Conservation (phyloP, 148 eudicot species). For the Persicaria tinctoria region DNA sequence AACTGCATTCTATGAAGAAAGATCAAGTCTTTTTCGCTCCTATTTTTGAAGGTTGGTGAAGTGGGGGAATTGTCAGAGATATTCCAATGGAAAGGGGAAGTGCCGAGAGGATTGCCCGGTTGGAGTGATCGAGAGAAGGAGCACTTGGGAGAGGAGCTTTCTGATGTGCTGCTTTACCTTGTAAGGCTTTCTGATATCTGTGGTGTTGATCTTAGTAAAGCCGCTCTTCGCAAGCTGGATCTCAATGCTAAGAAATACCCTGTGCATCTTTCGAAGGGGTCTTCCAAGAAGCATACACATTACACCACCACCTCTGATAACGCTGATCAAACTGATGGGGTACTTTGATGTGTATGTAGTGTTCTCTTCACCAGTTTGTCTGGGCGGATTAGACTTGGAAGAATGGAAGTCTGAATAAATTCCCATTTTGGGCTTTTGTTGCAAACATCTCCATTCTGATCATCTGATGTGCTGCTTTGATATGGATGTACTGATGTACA, state of each 20-base stretch:
- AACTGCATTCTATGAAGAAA: neutral
- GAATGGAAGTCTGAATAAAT: neutral
- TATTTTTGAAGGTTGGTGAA: conserved; percentile 49
- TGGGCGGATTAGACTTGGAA: neutral
- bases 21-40: neutral
- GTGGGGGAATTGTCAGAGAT: conserved; percentile 74
- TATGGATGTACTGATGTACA: neutral
- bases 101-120: conserved; percentile 55
- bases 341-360: neutral
- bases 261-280: conserved; percentile 36
- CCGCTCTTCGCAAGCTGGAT: conserved; percentile 54
- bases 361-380: neutral
- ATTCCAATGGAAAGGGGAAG: conserved; percentile 82
- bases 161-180: conserved; percentile 65
- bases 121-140: conserved; percentile 54
- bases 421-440: neutral
- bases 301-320: conserved; percentile 12
- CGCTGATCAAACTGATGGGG: conserved; percentile 12
- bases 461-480: neutral
- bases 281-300: conserved; percentile 36
- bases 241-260: conserved; percentile 67
- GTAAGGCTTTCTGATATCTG: conserved; percentile 64
- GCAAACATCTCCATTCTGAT: neutral
- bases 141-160: conserved; percentile 69
- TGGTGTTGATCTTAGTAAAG: conserved; percentile 70